Conservation (phyloP, 805 yeast species). For the Wickerhamia fluorescens region DNA sequence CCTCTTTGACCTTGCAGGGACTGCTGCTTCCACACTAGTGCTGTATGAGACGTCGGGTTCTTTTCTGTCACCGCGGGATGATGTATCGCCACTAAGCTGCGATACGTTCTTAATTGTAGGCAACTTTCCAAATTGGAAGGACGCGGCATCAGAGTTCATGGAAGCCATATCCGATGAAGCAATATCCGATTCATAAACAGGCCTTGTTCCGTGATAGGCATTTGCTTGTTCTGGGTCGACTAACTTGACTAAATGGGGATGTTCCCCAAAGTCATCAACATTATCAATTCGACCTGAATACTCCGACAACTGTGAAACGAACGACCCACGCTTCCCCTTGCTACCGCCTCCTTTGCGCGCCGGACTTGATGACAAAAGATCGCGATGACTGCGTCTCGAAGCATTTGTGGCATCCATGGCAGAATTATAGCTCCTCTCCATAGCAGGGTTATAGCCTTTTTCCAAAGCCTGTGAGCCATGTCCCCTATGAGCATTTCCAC, state of each 20-base stretch:
- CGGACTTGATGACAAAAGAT: too few species aligned
- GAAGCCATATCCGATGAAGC: conserved; percentile 6
- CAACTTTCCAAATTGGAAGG: conserved; percentile 14
- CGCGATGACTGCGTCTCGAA: neutral
- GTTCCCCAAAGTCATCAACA: conserved; percentile 13
- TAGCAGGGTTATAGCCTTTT: too few species aligned
- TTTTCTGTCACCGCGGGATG: too few species aligned
- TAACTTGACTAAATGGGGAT: too few species aligned
- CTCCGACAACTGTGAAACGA: conserved; percentile 11
- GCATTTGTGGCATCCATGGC: conserved; percentile 1
- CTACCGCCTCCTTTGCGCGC: too few species aligned
- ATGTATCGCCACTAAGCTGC: too few species aligned
- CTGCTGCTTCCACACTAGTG: conserved; percentile 28
- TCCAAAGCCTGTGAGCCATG: too few species aligned
- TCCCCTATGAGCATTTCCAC: too few species aligned
- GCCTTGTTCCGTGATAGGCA: conserved; percentile 1
- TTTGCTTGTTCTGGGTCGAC: too few species aligned
- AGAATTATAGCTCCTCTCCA: neutral
- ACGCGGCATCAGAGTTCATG: too few species aligned
- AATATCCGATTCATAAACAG: conserved; percentile 1
- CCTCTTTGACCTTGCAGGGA: conserved; percentile 33
- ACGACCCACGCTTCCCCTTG: conserved; percentile 10
- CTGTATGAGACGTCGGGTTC: conserved; percentile 22
- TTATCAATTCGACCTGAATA: conserved; percentile 15
- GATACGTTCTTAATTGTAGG: too few species aligned